Percentiles rank a stretch among this genome's conserved stretches.
These are phyloP conservation scores for Alternaria novae-zelandiae DNA, from an alignment of 2,329 filamentous ascomycete genomes.

Conservation along the genomic window DNA sequence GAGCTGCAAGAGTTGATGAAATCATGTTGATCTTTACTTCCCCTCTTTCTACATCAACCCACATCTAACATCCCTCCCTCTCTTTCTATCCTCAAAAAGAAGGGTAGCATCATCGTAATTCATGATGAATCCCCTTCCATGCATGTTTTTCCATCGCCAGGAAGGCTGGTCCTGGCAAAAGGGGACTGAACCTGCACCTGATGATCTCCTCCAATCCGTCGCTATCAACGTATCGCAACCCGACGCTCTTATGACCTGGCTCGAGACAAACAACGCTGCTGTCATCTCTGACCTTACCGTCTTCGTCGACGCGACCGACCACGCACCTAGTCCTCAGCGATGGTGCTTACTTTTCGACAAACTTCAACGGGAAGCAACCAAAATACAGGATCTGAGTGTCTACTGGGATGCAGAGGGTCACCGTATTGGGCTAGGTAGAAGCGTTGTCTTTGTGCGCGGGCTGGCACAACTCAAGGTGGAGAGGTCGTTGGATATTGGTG, in stretches of 20 bases:
- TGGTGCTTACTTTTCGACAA: neutral
- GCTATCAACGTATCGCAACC: neutral
- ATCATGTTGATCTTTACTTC: neutral
- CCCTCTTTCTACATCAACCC: neutral
- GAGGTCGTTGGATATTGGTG: neutral
- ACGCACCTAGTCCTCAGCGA: neutral
- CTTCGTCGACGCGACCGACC: neutral
- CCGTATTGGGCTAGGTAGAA: neutral
- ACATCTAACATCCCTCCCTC: neutral
- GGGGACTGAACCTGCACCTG: neutral
- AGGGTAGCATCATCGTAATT: neutral
- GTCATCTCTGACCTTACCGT: neutral
- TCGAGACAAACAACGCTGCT: neutral
- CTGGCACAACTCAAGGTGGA: neutral
- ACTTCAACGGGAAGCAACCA: neutral
- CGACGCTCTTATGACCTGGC: neutral
- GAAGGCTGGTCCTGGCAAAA: neutral
- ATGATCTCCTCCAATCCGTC: neutral
- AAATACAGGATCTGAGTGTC: neutral
- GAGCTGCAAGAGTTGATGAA: neutral
- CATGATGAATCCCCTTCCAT: neutral
- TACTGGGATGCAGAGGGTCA: neutral
- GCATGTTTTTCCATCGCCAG: neutral
- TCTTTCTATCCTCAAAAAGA: neutral
- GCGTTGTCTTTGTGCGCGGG: neutral